Percentiles rank a stretch among this genome's conserved stretches.
Conservation (phyloP, 345 rosid species). For the Carallia brachiata region DNA sequence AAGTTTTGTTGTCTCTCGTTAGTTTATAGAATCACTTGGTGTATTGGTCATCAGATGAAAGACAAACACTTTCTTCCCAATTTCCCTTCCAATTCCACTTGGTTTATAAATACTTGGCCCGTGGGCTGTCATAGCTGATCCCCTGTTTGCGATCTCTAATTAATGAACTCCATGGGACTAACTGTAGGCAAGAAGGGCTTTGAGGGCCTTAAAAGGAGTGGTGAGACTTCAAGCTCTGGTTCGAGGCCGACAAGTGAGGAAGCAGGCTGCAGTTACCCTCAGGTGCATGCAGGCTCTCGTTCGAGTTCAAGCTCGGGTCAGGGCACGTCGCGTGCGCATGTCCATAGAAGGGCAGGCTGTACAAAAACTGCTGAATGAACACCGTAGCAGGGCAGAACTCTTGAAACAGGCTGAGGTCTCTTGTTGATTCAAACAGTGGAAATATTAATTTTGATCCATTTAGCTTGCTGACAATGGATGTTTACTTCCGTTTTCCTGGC, state of each 20-base stretch:
- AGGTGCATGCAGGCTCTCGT: slow-evolving; percentile 98
- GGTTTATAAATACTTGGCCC: too few relatives aligned
- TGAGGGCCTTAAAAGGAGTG: slow-evolving; percentile 85
- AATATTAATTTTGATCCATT: background rate
- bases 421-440: background rate
- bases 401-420: slow-evolving; percentile 80
- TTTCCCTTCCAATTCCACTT: too few relatives aligned
- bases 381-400: slow-evolving; percentile 56
- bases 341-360: slow-evolving; percentile 82
- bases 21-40: too few relatives aligned
- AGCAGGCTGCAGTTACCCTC: slow-evolving; percentile 93
- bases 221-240: slow-evolving; percentile 94
- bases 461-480: background rate
- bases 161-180: background rate
- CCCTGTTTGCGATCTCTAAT: background rate
- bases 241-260: slow-evolving; percentile 91
- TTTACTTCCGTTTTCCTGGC: background rate
- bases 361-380: slow-evolving; percentile 60
- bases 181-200: slow-evolving; percentile 77
- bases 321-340: slow-evolving; percentile 92
- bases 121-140: background rate
- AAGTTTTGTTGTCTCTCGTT: too few relatives aligned
- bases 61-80: too few relatives aligned
- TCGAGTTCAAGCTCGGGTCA: slow-evolving; percentile 88
- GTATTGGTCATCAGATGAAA: too few relatives aligned